Percentiles rank a stretch among this genome's conserved stretches.
phyloP scores from a whole-genome alignment of 371 early-diverging fungal species.

The Mucor ambiguus region DNA sequence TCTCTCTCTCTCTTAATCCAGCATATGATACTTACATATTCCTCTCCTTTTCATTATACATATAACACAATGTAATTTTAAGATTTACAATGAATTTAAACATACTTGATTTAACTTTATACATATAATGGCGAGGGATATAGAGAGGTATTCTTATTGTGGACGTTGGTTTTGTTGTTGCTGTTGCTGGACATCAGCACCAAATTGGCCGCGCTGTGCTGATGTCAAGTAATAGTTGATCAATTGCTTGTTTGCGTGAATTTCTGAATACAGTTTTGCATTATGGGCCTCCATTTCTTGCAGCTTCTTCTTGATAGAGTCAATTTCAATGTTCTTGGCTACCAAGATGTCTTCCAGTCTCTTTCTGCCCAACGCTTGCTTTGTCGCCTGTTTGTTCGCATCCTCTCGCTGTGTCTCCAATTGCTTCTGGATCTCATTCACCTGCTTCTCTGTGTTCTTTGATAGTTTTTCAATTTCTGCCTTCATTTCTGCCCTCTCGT shows the following conservation, averaged over 20 bases:
- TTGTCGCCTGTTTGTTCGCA: constrained; percentile 1
- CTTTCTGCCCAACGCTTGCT: constrained; percentile 15
- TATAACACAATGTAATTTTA: not conserved
- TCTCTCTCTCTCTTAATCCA: not conserved
- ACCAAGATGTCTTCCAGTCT: constrained; percentile 13
- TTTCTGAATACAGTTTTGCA: not conserved
- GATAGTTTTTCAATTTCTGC: not conserved
- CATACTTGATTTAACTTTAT: not conserved
- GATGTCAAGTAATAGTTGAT: not conserved
- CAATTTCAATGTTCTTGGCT: not conserved
- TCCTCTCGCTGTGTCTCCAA: not conserved
- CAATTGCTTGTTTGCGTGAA: not conserved
- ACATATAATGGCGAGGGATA: not conserved
- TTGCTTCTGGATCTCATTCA: not conserved
- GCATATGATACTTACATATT: not conserved
- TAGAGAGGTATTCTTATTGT: not conserved
- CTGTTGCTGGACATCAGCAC: not conserved
- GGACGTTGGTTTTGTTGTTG: not conserved
- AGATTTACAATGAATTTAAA: not conserved
- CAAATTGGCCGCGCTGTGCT: not conserved
- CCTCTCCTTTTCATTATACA: not conserved
- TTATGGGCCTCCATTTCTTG: constrained; percentile 6
- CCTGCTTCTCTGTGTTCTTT: not conserved
- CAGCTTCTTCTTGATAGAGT: not conserved
- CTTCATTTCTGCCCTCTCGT: not conserved